These are phyloP conservation scores for thale cress (Arabidopsis thaliana) DNA, from an alignment of 345 rosid genomes.

Conservation along the genomic window DNA sequence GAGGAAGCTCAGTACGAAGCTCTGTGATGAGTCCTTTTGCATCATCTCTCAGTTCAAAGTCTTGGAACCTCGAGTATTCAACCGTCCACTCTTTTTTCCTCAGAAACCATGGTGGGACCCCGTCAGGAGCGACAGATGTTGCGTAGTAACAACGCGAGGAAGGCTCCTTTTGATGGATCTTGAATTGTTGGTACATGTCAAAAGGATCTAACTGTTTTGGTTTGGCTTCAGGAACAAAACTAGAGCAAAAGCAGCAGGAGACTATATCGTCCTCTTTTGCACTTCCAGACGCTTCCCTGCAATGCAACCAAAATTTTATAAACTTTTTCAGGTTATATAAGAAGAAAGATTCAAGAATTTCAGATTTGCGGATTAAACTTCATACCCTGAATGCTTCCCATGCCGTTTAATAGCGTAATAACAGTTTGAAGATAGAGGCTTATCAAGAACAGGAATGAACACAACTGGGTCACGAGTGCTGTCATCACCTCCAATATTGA, in stretches of 20 bases:
- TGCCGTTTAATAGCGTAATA: conserved; percentile 43
- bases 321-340: neutral
- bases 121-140: conserved; percentile 56
- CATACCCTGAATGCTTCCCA: conserved; percentile 47
- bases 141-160: conserved; percentile 39
- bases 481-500: conserved; percentile 22
- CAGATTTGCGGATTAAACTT: neutral
- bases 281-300: conserved; percentile 50
- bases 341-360: neutral
- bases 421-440: conserved; percentile 55
- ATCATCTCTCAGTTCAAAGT: conserved; percentile 49
- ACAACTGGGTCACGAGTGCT: conserved; percentile 19
- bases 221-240: conserved; percentile 35
- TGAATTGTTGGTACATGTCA: conserved; percentile 51
- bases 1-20: conserved; percentile 52
- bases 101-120: conserved; percentile 54
- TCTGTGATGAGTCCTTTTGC: conserved; percentile 56
- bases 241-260: conserved; percentile 40
- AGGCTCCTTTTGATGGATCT: conserved; percentile 34
- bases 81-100: conserved; percentile 56
- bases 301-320: conserved; percentile 18
- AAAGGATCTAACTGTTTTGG: conserved; percentile 49
- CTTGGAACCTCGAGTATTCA: conserved; percentile 33
- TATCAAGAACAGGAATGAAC: conserved; percentile 58
- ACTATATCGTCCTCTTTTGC: conserved; percentile 43